These are phyloP conservation scores for Trametes polyzona DNA, from an alignment of 1,284 basidiomycete genomes.

Conservation along the genomic window DNA sequence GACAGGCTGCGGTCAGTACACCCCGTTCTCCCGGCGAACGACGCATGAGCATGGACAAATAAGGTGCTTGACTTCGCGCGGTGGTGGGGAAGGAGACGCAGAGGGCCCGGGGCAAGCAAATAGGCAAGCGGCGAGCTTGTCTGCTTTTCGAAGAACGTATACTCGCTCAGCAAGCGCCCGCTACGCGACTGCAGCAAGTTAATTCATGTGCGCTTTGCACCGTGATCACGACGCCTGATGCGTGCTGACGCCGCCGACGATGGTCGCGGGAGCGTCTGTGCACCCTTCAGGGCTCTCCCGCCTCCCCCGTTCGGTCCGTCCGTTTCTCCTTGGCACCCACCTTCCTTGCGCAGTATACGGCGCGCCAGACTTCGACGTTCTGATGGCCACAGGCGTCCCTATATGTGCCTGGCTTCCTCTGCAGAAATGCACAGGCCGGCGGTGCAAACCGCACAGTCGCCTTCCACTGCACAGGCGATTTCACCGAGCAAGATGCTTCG, in stretches of 20 bases:
- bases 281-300: background rate
- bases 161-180: too few species aligned
- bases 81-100: too few species aligned
- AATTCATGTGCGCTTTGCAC: too few species aligned
- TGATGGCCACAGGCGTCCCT: too few species aligned
- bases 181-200: background rate
- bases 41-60: background rate
- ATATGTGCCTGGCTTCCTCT: too few species aligned
- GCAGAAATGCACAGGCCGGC: too few species aligned
- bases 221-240: background rate
- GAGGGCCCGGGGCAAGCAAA: too few species aligned
- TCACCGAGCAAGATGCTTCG: too few species aligned
- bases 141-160: background rate
- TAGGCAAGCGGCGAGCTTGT: background rate
- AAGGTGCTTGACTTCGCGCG: background rate
- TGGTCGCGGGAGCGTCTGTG: conserved; percentile 7
- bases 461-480: too few species aligned
- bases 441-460: too few species aligned
- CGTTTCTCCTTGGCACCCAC: background rate
- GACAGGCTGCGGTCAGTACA: conserved; percentile 4
- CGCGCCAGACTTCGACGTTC: too few species aligned
- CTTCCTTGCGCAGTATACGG: background rate
- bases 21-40: background rate
- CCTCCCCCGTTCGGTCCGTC: too few species aligned
- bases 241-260: conserved; percentile 6